phyloP scores from a whole-genome alignment of 352 stramenopile genomes.

The Pythium sp. region DNA sequence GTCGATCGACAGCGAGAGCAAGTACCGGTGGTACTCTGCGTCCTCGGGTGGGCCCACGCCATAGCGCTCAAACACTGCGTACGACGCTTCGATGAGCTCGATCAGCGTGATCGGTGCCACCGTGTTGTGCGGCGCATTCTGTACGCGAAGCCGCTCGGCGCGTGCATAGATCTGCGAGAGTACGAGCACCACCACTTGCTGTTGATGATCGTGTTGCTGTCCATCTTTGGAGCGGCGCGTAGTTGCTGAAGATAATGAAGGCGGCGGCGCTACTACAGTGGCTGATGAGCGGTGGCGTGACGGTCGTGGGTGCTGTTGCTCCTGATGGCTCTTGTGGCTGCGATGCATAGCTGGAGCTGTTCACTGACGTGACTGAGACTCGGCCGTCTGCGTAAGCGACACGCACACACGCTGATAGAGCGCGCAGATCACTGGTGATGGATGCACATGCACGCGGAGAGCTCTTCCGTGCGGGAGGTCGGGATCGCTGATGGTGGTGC shows the following conservation, averaged over 20 bases:
- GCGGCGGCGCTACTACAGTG: not conserved
- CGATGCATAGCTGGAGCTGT: not conserved
- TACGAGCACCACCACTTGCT: conserved; percentile 22
- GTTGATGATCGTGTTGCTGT: not conserved
- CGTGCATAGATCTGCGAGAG: conserved; percentile 46
- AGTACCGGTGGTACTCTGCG: conserved; percentile 49
- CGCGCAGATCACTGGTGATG: not conserved
- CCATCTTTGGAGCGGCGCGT: not conserved
- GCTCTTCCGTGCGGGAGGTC: not conserved
- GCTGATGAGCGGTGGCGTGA: not conserved
- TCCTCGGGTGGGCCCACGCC: conserved; percentile 40
- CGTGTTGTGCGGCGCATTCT: not conserved
- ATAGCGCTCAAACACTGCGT: conserved; percentile 47
- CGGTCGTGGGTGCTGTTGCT: not conserved
- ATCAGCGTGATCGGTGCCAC: conserved; percentile 44
- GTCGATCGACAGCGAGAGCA: conserved; percentile 55
- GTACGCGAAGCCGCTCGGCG: conserved; percentile 25
- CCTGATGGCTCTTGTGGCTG: not conserved
- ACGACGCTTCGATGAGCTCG: conserved; percentile 61
- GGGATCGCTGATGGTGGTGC: too few relatives aligned
- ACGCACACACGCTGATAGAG: not conserved
- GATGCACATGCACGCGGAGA: not conserved
- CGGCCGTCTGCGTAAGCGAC: not conserved
- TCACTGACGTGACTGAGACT: not conserved
- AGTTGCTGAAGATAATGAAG: not conserved